Evolutionary conservation across 2,329 filamentous ascomycete species (phyloP), one percentile per base, ranked within the genome.

Genomic region (Anthostomella pinea): DNA sequence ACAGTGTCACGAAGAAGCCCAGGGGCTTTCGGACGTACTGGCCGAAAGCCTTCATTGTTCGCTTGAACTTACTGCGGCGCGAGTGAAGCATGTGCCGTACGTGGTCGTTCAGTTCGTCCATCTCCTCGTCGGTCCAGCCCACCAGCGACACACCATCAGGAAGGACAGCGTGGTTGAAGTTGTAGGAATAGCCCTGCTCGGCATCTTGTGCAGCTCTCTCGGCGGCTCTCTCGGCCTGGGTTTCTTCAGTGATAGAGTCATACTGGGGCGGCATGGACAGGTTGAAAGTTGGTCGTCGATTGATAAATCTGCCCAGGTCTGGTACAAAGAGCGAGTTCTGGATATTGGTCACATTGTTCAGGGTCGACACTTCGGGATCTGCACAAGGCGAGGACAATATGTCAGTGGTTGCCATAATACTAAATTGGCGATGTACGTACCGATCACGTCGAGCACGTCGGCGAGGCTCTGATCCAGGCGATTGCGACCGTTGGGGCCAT

Each of bases 281-380:
- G 26, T 79, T 79, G 58, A 93, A 95, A 0, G 86, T 89, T 2
- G 87, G 87, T 42, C 82, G 73, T 31, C 88, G 77, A 54, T 94
- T 93, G 32, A 94, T 51, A 51, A 79, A 80, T 40, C 72, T 69
- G 25, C 87, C 87, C n/a, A 94, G 69, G 47, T 89, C 83, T 0
- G 88, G 88, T 2, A 94, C 69, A 62, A 94, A 94, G 8, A 95
- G 77, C 0, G 87, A 93, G 58, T 95, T 95, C 54, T 94, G 87
- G 14, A 95, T 82, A 53, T 95, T 95, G 27, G 86, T 94, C 8
- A 94, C 74, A 10, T 87, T 91, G 0, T 86, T 87, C 3, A 95
- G 67, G 0, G 87, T 87, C 22, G 86, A 80, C 3, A 95, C 81
- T 64, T 94, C 86, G 26, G 87, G 87, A 52, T 94, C 87, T 89